Conservation (phyloP, 2,329 filamentous ascomycete species). For the Alternaria burnsii region DNA sequence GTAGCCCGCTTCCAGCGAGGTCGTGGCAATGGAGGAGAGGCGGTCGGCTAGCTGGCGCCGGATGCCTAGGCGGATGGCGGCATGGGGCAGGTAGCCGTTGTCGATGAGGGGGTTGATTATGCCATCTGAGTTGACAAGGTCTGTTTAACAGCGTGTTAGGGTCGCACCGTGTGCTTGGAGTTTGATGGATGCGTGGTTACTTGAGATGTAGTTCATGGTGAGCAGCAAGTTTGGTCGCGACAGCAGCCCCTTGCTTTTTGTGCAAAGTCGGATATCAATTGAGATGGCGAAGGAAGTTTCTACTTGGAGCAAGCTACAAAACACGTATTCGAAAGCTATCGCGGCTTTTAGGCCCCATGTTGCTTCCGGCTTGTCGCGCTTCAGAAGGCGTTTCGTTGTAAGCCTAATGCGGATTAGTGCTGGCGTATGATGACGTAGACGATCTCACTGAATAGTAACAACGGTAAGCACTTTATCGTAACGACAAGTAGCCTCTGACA, state of each 20-base stretch:
- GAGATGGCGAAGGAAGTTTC: too few species aligned
- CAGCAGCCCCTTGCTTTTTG: too few species aligned
- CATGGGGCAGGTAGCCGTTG: slow-evolving; percentile 69
- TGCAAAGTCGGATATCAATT: too few species aligned
- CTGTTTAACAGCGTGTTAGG: slow-evolving; percentile 17
- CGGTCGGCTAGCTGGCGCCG: slow-evolving; percentile 71
- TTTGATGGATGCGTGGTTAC: slow-evolving; percentile 30
- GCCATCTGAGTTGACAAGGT: slow-evolving; percentile 36
- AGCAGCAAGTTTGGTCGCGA: neutral
- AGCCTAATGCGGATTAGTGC: slow-evolving; percentile 29
- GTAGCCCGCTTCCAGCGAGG: slow-evolving; percentile 62
- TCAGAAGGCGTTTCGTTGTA: slow-evolving; percentile 28
- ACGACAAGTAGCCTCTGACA: neutral
- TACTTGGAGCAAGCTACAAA: too few species aligned
- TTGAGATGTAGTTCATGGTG: slow-evolving; percentile 46
- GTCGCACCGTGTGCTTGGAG: neutral
- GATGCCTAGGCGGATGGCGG: slow-evolving; percentile 71
- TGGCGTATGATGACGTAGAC: slow-evolving; percentile 35
- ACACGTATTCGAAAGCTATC: slow-evolving; percentile 4
- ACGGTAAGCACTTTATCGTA: neutral
- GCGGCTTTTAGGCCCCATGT: slow-evolving; percentile 30
- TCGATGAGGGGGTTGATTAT: slow-evolving; percentile 62
- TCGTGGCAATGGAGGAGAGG: slow-evolving; percentile 62
- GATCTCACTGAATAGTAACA: slow-evolving; percentile 10
- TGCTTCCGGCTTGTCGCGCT: slow-evolving; percentile 16